Base-by-base conservation (phyloP, 2,329 filamentous ascomycete genomes). In the Colletotrichum aenigma region DNA sequence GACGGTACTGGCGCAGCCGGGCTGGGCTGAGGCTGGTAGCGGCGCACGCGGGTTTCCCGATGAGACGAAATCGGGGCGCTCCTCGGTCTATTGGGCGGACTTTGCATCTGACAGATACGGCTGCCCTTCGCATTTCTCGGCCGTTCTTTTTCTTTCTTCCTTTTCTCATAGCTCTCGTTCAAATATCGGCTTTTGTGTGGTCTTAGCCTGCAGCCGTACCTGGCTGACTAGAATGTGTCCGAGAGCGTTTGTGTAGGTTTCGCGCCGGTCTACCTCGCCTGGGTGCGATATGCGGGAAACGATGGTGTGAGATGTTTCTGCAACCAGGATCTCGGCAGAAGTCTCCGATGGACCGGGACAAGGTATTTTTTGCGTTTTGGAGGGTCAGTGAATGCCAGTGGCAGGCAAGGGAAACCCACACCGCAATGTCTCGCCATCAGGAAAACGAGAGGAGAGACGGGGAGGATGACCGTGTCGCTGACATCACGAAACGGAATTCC, bases 301-400 rank as follows among this genome's bases (percentile, higher is more conserved):
- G 38, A 56, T 64, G 71, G 56, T 36, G 69, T 12, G 43, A 13
- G 16, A n/a, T 61, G 58, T 28, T 15, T 43, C 34, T 65, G 58
- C 70, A 65, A 64, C 56, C 43, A 48, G 28, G 21, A 32, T 58
- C 32, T 43, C 55, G 62, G 56, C 21, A 68, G 32, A 38, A 34
- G 38, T 38, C 26, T 18, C 32, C 62, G 55, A 16, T 30, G 18
- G 28, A 61, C 48, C 18, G 32, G 21, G 62, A n/a, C 18, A 48
- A n/a, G 18, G 18, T n/a, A 48, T n/a, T 48, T 48, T n/a, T n/a
- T n/a, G 18, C 38, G 38, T 48, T 48, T 48, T 0, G 38, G 38
- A 48, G 62, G 73, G 24, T n/a, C 32, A n/a, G 24, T 32, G 73
- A 75, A 75, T 75, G 30, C 15, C 56, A 72, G 43, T 64, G 73